Percentiles rank a stretch among this genome's conserved stretches.
phyloP scores from a whole-genome alignment of 257 asterid species.

The Solanum boliviense region DNA sequence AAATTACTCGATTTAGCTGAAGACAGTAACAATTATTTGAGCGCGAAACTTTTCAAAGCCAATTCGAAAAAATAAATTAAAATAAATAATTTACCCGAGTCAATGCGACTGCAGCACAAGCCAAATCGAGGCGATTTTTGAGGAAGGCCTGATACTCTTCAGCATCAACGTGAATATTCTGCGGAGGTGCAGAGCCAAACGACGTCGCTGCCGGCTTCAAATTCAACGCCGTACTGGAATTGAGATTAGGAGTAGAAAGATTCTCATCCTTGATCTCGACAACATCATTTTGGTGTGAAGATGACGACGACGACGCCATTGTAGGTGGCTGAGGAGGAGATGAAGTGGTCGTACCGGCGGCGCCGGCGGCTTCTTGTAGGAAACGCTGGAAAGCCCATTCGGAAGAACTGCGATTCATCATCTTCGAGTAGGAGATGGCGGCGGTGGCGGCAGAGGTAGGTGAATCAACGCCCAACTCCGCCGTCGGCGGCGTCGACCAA shows the following conservation, averaged over 20 bases:
- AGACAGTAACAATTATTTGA: neutral
- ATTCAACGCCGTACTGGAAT: neutral
- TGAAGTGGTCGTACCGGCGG: conserved; percentile 20
- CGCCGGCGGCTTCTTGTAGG: conserved; percentile 53
- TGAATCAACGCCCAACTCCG: conserved; percentile 16
- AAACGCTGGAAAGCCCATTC: conserved; percentile 90
- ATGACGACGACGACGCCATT: conserved; percentile 14
- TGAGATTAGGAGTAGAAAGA: neutral
- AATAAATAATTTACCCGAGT: conserved; percentile 33
- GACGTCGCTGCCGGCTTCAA: conserved; percentile 1
- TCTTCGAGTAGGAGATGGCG: conserved; percentile 15
- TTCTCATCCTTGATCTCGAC: conserved; percentile 18
- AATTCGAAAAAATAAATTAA: neutral
- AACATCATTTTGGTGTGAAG: conserved; percentile 13
- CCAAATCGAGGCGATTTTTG: conserved; percentile 71
- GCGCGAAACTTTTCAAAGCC: neutral
- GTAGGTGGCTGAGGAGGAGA: conserved; percentile 3
- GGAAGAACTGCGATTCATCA: conserved; percentile 75
- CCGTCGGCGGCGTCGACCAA: conserved; percentile 52
- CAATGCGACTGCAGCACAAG: conserved; percentile 92
- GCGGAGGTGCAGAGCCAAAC: conserved; percentile 9
- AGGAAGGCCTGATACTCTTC: conserved; percentile 61
- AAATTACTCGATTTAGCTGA: neutral
- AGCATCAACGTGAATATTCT: conserved; percentile 37
- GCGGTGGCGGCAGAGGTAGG: conserved; percentile 24